Evolutionary conservation across 2,329 filamentous ascomycete species (phyloP).

Genomic region (Fusarium nygamai): DNA sequence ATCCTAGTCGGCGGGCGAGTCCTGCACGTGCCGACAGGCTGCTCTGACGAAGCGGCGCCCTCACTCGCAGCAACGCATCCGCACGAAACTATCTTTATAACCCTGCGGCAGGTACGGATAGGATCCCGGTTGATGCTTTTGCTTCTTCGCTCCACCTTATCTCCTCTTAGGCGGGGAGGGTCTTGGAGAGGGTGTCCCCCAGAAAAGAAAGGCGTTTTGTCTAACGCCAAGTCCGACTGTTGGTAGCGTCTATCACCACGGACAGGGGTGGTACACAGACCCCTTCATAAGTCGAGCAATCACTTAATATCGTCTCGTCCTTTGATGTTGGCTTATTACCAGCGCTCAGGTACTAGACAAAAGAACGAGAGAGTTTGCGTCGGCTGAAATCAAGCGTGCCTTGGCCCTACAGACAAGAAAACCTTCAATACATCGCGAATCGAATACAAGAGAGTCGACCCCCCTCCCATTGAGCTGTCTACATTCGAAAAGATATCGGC

Average conservation of each 20-base stretch:
- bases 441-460: conserved; percentile 46
- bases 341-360: conserved; percentile 45
- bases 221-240: conserved; percentile 41
- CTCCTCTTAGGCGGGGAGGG: conserved; percentile 27
- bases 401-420: conserved; percentile 30
- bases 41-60: conserved; percentile 11
- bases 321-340: conserved; percentile 40
- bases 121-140: conserved; percentile 45
- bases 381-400: conserved; percentile 37
- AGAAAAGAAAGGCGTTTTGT: conserved; percentile 26
- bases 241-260: conserved; percentile 38
- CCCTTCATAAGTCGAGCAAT: conserved; percentile 47
- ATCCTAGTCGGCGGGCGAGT: conserved; percentile 24
- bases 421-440: conserved; percentile 38
- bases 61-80: conserved; percentile 6
- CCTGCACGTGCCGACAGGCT: conserved; percentile 28
- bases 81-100: conserved; percentile 32
- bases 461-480: conserved; percentile 41
- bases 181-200: conserved; percentile 20
- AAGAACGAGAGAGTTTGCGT: conserved; percentile 44
- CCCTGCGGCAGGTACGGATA: conserved; percentile 43
- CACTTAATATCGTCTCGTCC: conserved; percentile 41
- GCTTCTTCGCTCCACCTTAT: conserved; percentile 41
- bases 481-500: conserved; percentile 32
- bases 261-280: conserved; percentile 49